Percentiles rank a stretch among this genome's conserved stretches.
These are phyloP conservation scores for Xylaria sp. DNA, from an alignment of 495 filamentous ascomycete genomes.

Conservation along the genomic window DNA sequence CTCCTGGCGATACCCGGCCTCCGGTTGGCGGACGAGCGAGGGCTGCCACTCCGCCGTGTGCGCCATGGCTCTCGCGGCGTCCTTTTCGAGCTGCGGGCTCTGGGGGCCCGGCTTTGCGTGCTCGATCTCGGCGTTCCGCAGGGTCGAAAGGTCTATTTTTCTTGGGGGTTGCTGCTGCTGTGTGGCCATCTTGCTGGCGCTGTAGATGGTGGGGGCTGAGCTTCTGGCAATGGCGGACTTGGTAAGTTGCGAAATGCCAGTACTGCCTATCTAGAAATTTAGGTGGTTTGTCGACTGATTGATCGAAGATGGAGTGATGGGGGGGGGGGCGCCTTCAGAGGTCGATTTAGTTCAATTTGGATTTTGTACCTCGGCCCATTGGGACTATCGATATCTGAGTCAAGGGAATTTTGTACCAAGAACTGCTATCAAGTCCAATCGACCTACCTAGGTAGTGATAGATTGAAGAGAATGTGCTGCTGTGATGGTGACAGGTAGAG, in stretches of 20 bases:
- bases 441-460: neutral
- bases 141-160: constrained; percentile 28
- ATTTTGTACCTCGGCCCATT: too few species aligned
- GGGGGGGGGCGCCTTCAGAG: too few species aligned
- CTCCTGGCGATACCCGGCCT: constrained; percentile 52
- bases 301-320: neutral
- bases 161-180: constrained; percentile 7
- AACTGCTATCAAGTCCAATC: neutral
- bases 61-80: constrained; percentile 46
- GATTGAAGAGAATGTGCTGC: neutral
- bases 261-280: neutral
- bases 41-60: constrained; percentile 52
- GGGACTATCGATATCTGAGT: neutral
- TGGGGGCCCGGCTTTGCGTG: constrained; percentile 24
- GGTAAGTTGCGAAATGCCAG: neutral
- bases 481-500: too few species aligned
- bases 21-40: constrained; percentile 42
- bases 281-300: neutral
- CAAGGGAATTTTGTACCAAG: neutral
- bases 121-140: constrained; percentile 25
- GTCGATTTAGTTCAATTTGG: too few species aligned
- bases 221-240: neutral
- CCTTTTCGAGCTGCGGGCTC: constrained; percentile 38
- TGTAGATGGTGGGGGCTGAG: neutral
- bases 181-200: neutral